These are phyloP conservation scores for Carex scoparia DNA, from an alignment of 176 grass and related monocot species.

Conservation along the genomic window DNA sequence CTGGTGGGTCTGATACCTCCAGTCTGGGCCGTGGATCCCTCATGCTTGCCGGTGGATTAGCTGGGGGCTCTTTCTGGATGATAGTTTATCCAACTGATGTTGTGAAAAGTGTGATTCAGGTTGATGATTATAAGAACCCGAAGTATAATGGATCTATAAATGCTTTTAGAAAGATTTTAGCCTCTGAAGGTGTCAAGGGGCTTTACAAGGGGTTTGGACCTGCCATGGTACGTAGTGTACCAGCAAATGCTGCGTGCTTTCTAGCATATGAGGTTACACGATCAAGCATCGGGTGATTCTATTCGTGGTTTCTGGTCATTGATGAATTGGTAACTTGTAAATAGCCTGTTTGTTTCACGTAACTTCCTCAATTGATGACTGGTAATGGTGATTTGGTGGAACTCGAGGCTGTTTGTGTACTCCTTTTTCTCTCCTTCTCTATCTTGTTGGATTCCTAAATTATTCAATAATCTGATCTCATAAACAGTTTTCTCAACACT, in stretches of 20 bases:
- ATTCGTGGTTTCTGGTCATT: neutral
- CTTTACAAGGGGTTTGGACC: conserved; percentile 77
- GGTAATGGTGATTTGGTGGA: neutral
- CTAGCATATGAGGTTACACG: conserved; percentile 65
- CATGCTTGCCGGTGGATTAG: conserved; percentile 56
- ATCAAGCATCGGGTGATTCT: conserved; percentile 54
- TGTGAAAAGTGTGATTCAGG: conserved; percentile 85
- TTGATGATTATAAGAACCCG: conserved; percentile 76
- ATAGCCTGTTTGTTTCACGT: conserved; percentile 11
- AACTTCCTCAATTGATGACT: neutral
- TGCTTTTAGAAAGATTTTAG: conserved; percentile 69
- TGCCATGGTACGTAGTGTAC: conserved; percentile 76
- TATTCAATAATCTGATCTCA: neutral
- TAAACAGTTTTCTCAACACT: neutral
- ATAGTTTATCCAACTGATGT: conserved; percentile 74
- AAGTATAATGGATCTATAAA: conserved; percentile 59
- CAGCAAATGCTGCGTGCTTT: conserved; percentile 76
- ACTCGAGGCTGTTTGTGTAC: conserved; percentile 10
- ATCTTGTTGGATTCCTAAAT: neutral
- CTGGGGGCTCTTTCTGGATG: conserved; percentile 67
- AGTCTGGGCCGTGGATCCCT: conserved; percentile 48
- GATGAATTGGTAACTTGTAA: neutral
- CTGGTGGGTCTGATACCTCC: conserved; percentile 59
- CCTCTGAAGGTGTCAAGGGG: conserved; percentile 59
- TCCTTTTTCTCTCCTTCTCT: neutral